Evolutionary conservation across 306 rosid species (phyloP).

Genomic region (Potentilla sterilis): DNA sequence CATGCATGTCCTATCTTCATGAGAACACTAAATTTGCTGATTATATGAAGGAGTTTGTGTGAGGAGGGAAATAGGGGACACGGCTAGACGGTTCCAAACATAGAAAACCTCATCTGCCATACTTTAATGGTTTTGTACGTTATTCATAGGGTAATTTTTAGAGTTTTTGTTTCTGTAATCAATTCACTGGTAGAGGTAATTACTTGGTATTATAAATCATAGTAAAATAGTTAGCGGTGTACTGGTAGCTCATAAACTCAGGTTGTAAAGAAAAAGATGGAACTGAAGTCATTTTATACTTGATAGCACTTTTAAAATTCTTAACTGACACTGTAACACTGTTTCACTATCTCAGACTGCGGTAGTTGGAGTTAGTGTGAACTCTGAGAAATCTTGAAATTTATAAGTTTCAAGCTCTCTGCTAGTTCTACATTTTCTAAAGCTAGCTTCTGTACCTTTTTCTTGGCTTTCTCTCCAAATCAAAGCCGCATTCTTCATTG

Average conservation of each 20-base stretch:
- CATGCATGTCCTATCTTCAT: not conserved
- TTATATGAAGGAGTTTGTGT: not conserved
- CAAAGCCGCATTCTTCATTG: not conserved
- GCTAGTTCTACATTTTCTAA: too few relatives aligned
- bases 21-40: slow-evolving; percentile 2
- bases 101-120: not conserved
- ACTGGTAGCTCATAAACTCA: not conserved
- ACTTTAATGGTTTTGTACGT: not conserved
- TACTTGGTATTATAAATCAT: not conserved
- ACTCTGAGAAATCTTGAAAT: not conserved
- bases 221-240: not conserved
- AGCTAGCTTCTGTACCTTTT: too few relatives aligned
- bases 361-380: not conserved
- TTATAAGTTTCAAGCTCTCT: too few relatives aligned
- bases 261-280: not conserved
- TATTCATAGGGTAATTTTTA: not conserved
- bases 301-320: not conserved
- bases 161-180: not conserved
- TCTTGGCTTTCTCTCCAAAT: not conserved
- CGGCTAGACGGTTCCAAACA: not conserved
- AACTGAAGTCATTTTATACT: not conserved
- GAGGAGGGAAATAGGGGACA: not conserved
- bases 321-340: not conserved
- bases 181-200: not conserved
- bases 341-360: not conserved